Base-by-base conservation (phyloP, 2,329 filamentous ascomycete species). In the Fusarium floridanum region DNA sequence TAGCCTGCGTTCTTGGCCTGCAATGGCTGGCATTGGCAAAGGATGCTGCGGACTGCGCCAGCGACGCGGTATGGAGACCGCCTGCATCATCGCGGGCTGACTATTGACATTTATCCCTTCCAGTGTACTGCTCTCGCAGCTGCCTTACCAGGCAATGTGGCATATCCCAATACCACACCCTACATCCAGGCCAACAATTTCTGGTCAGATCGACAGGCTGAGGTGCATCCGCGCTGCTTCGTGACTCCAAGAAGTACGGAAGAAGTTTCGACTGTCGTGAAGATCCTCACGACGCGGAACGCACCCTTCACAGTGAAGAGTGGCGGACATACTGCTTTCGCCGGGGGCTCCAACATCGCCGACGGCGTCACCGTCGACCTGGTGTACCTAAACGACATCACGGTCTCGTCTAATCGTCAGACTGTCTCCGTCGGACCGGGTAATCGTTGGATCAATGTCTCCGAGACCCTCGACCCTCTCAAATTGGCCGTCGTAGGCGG, bases 251-350 rank as follows among this genome's bases (percentile, higher is more conserved):
- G 45, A 11, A 34, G 3, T 5, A 22, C 61, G 2, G 5, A 66
- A 16, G 45, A 43, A 20, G 68, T 71, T 0, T 71, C 68, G 0
- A 29, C 20, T 6, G n/a, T 56, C 9, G 61, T 71, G 6, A 61
- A 61, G 22, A 32, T 57, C 10, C 61, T 71, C 4, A 59, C 66
- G 5, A 37, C 17, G 9, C 39, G 36, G 0, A 39, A 66, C 3
- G 37, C 55, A 7, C 32, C 61, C 0, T 90, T 91, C 78, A 84
- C 88, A 4, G 83, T 88, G 68, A 86, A 86, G 41, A 82, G 83
- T 53, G 88, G 88, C n/a, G 88, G 89, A 1, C 88, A 90, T 78
- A 85, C 84, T 2, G 81, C 85, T 4, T 87, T 86, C 68, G 79
- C 83, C 0, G 84, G 83, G 5, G 82, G 82, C 2, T 85, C 86